Base-by-base conservation (phyloP, 352 stramenopile genomes). In the Phytophthora cryptogea region DNA sequence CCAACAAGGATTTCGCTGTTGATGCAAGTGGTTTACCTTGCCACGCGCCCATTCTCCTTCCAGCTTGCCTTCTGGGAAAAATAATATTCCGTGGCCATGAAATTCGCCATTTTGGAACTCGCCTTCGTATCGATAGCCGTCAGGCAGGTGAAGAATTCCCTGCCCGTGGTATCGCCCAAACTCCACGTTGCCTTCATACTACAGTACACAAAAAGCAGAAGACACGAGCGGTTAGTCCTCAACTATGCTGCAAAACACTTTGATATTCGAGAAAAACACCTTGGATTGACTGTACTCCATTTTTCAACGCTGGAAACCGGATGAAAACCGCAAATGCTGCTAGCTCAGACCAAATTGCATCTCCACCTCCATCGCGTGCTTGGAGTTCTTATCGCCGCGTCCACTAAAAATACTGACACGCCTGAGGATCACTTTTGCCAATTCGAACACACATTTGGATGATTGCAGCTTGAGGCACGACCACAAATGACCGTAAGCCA, bases 101-200 rank as follows among this genome's bases (percentile, higher is more conserved):
- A 94, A 94, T 20, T 89, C 75, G 3, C 85, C 85, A 17, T 94
- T 90, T 28, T 75, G 59, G 58, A 92, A 94, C 45, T 92, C 85
- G 32, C 85, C 83, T 69, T 94, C 85, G 65, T 94, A 94, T 6
- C 76, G 74, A 9, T 76, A 86, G 11, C 83, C 83, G 36, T 90
- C 78, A 4, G 75, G 41, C 10, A 90, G 65, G 16, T 88, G 67
- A 27, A 90, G 48, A 28, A 79, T 70, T 4, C 79, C 81, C 5
- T 75, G 68, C 0, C 81, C 79, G n/a, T 78, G 80, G 59, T 77
- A 89, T 4, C 81, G 77, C 13, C 81, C 79, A 44, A 89, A 90
- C 31, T 75, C 73, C 16, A 56, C 80, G 39, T 57, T 68, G 8
- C 81, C 81, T 65, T 84, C 71, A 58, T 88, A 88, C 81, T 90